Evolutionary conservation across 768 basidiomycete species (phyloP).

Genomic region (Lepiota brunneoincarnata): DNA sequence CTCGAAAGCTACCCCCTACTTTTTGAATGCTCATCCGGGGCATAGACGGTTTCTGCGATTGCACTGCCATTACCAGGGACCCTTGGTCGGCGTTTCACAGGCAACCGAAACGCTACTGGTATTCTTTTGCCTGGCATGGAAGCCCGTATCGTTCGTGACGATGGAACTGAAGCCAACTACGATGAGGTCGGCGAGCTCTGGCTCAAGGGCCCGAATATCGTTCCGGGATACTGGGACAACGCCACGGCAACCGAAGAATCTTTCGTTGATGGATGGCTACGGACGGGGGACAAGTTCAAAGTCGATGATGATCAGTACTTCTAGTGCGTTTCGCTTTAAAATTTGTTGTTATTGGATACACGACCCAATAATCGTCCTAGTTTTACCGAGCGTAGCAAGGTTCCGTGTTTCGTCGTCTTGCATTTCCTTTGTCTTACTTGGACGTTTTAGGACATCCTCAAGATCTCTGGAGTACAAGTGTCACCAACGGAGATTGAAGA

Average conservation of each 20-base stretch:
- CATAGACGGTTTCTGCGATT: conserved; percentile 53
- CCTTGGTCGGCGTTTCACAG: conserved; percentile 39
- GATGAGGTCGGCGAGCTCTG: conserved; percentile 68
- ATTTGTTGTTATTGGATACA: conserved; percentile 19
- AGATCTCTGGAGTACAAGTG: conserved; percentile 76
- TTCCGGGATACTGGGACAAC: conserved; percentile 71
- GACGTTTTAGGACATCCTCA: conserved; percentile 61
- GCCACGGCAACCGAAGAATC: conserved; percentile 60
- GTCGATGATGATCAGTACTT: conserved; percentile 58
- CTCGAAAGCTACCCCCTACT: neutral
- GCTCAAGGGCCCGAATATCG: conserved; percentile 51
- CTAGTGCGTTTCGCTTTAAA: conserved; percentile 37
- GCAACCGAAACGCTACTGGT: conserved; percentile 44
- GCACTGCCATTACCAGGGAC: conserved; percentile 40
- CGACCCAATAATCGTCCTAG: conserved; percentile 27
- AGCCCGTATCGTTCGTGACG: conserved; percentile 54
- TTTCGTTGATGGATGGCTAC: conserved; percentile 70
- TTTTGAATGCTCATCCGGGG: neutral
- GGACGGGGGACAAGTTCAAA: conserved; percentile 68
- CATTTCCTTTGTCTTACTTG: too few relatives aligned
- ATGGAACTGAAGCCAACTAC: conserved; percentile 50
- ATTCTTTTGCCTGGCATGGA: conserved; percentile 62
- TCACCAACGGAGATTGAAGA: conserved; percentile 80
- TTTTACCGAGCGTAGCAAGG: conserved; percentile 74
- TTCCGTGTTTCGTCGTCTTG: conserved; percentile 17